Evolutionary conservation across 495 filamentous ascomycete genomes (phyloP), one percentile per base, ranked within the genome.

Genomic region (Trichoderma erinaceum): DNA sequence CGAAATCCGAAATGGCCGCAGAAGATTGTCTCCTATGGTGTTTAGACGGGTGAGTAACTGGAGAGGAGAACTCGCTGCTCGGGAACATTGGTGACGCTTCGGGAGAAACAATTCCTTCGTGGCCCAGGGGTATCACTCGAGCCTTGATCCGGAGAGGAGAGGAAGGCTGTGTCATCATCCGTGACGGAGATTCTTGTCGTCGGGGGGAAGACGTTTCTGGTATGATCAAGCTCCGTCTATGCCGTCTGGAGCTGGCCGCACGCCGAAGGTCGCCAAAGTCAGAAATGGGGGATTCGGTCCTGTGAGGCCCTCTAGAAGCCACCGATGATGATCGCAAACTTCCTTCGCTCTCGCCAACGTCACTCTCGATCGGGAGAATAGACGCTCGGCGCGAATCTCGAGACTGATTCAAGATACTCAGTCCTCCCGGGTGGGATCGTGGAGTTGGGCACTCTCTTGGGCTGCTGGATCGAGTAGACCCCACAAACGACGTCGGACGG

Each of bases 21-120:
- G 95, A 98, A 0, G 95, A 98, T 74, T 97, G 92, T 64, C 95
- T 87, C 41, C 95, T 89, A 77, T 97, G 95, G 72, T 96, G 92
- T 4, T 41, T 43, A 4, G 44, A 32, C 12, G 65, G 65, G 29
- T 66, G 65, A 0, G 44, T 66, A 65, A 71, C 86, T 71, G 92
- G 91, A 15, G 92, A 92, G 15, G 85, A 85, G 73, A 97, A 86
- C 71, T 98, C 95, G 71, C 87, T 88, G 27, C 85, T 85, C 29
- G 91, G 86, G 16, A 96, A 84, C 71, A 94, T 89, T 4, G 95
- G 95, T 4, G 95, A 99, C 1, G 89, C 88, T 67, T 96, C 87
- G 5, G 95, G 95, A 8, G 95, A 98, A 27, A 88, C 86, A 64
- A 97, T 72, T 63, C 84, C 86, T 68, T 97, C 93, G 27, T 87